These are phyloP conservation scores for Cladosporium cucumerinum DNA, from an alignment of 2,329 filamentous ascomycete species.

Conservation along the genomic window DNA sequence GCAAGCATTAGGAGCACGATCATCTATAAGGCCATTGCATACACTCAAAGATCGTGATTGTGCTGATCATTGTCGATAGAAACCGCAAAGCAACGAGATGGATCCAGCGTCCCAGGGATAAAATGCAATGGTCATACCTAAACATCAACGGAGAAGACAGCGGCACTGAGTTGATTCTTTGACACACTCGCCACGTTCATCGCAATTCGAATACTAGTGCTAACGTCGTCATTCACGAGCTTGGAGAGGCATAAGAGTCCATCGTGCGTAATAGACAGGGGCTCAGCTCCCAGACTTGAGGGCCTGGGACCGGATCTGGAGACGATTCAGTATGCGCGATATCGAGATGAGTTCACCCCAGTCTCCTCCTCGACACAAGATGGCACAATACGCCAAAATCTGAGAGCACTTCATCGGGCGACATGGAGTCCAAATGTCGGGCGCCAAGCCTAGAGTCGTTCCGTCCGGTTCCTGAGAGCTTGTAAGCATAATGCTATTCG, in stretches of 20 bases:
- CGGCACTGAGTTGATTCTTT: not conserved
- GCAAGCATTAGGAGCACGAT: not conserved
- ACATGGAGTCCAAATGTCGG: not conserved
- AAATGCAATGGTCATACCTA: not conserved
- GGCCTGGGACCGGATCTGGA: not conserved
- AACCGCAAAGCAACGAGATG: not conserved
- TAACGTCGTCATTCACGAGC: too few species aligned
- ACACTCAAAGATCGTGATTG: not conserved
- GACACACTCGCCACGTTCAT: not conserved
- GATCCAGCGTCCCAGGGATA: not conserved
- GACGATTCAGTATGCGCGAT: not conserved
- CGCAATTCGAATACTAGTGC: too few species aligned
- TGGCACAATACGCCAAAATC: not conserved
- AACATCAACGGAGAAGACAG: not conserved
- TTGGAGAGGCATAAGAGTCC: not conserved
- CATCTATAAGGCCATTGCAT: not conserved
- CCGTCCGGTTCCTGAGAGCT: constrained; percentile 1
- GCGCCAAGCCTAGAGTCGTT: not conserved
- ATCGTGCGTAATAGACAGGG: not conserved
- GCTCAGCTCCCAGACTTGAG: not conserved
- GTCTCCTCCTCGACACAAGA: not conserved
- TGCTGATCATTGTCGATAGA: not conserved
- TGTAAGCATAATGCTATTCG: not conserved
- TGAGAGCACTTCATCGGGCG: not conserved
- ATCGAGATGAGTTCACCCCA: not conserved